These are phyloP conservation scores for Przewalskia tangutica DNA, from an alignment of 257 asterid genomes.

Conservation along the genomic window DNA sequence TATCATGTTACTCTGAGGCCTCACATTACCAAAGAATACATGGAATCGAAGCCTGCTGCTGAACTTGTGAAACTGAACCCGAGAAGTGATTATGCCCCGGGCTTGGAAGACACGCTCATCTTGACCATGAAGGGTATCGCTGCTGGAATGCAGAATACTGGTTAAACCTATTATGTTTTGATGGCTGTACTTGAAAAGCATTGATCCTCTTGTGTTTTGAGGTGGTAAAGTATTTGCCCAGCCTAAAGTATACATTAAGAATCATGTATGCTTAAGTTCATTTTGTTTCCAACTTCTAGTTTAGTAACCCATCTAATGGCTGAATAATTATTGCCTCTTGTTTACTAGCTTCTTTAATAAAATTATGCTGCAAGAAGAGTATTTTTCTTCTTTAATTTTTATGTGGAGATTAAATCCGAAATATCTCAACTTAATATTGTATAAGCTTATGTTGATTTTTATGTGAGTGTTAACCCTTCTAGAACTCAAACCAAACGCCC, in stretches of 20 bases:
- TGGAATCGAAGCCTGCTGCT: slow-evolving; percentile 31
- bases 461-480: neutral
- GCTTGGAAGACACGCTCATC: slow-evolving; percentile 45
- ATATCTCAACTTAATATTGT: neutral
- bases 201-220: neutral
- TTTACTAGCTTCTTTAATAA: slow-evolving; percentile 1
- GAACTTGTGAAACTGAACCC: slow-evolving; percentile 35
- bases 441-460: neutral
- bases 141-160: slow-evolving; percentile 53
- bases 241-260: neutral
- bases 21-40: slow-evolving; percentile 29
- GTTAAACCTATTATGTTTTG: slow-evolving; percentile 10
- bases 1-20: slow-evolving; percentile 30
- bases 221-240: neutral
- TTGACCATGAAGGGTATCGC: slow-evolving; percentile 54
- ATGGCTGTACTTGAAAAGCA: neutral
- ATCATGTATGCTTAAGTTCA: neutral
- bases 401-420: neutral
- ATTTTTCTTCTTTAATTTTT: neutral
- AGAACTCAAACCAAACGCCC: neutral
- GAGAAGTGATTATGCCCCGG: slow-evolving; percentile 40
- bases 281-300: neutral
- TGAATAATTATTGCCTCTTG: neutral
- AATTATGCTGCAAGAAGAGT: neutral
- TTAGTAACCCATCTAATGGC: neutral